Conservation (phyloP, 2,329 filamentous ascomycete species). For the Diaporthe batatas region DNA sequence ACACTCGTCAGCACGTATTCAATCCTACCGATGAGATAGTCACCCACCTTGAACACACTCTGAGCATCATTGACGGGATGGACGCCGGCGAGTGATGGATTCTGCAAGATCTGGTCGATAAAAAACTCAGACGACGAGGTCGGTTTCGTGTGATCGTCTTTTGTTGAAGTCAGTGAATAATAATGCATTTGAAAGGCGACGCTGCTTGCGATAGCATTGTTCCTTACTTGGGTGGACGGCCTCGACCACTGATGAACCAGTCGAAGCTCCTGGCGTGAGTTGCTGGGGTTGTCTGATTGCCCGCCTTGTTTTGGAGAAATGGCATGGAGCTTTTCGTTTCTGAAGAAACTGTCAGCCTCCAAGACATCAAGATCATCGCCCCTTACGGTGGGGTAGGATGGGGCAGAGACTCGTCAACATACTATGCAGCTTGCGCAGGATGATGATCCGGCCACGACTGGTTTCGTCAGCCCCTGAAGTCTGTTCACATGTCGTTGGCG, state of each 20-base stretch:
- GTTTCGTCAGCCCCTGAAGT: not conserved
- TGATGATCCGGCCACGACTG: not conserved
- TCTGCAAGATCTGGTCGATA: conserved; percentile 17
- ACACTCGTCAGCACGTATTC: not conserved
- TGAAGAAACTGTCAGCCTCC: not conserved
- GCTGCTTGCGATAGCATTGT: too few relatives aligned
- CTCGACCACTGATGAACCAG: not conserved
- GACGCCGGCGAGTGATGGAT: not conserved
- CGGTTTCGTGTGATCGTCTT: not conserved
- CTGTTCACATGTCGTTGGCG: too few relatives aligned
- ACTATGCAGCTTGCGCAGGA: conserved; percentile 21
- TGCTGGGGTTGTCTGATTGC: not conserved
- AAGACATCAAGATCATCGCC: too few relatives aligned
- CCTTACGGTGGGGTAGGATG: too few relatives aligned
- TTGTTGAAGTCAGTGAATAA: not conserved
- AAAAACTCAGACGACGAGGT: not conserved
- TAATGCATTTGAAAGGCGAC: not conserved
- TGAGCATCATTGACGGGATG: not conserved
- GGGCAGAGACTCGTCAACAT: not conserved
- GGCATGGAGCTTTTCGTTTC: conserved; percentile 17
- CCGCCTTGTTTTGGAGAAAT: conserved; percentile 12
- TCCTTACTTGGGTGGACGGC: not conserved
- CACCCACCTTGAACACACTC: conserved; percentile 4
- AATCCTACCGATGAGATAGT: too few relatives aligned
- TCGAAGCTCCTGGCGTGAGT: not conserved